These are phyloP conservation scores for Paraconiothyrium sp. DNA, from an alignment of 2,329 filamentous ascomycete genomes.

Conservation along the genomic window DNA sequence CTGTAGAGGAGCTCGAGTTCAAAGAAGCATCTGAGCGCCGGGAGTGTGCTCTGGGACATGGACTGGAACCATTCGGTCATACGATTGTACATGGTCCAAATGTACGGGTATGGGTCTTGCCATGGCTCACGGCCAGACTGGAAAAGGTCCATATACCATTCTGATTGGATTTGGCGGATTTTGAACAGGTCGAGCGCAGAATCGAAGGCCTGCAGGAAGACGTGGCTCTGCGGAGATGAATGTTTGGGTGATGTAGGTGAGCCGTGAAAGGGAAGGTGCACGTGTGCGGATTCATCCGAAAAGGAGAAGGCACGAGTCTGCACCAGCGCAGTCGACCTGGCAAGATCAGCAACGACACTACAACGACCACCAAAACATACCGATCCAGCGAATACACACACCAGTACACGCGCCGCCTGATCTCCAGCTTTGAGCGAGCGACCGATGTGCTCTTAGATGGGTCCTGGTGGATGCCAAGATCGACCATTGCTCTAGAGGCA, in stretches of 20 bases:
- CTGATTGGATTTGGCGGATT: conserved; percentile 84
- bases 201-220: conserved; percentile 68
- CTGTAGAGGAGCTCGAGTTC: conserved; percentile 91
- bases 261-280: conserved; percentile 72
- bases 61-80: conserved; percentile 84
- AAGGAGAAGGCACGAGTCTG: conserved; percentile 91
- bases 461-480: conserved; percentile 93
- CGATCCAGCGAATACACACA: conserved; percentile 90
- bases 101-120: conserved; percentile 73
- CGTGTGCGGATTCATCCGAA: conserved; percentile 85
- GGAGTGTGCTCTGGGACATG: conserved; percentile 72
- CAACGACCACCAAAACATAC: conserved; percentile 55
- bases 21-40: conserved; percentile 77
- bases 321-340: conserved; percentile 85
- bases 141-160: conserved; percentile 89
- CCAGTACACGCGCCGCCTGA: conserved; percentile 85
- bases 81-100: conserved; percentile 78
- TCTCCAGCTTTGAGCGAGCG: conserved; percentile 75
- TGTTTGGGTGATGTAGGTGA: conserved; percentile 50
- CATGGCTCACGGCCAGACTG: conserved; percentile 77
- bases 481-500: conserved; percentile 85
- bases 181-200: conserved; percentile 81
- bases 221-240: conserved; percentile 59
- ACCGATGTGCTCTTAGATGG: conserved; percentile 75
- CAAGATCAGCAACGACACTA: conserved; percentile 31